Conservation (phyloP, 192 early-diverging fungal species). For the Umbelopsis sp. region DNA sequence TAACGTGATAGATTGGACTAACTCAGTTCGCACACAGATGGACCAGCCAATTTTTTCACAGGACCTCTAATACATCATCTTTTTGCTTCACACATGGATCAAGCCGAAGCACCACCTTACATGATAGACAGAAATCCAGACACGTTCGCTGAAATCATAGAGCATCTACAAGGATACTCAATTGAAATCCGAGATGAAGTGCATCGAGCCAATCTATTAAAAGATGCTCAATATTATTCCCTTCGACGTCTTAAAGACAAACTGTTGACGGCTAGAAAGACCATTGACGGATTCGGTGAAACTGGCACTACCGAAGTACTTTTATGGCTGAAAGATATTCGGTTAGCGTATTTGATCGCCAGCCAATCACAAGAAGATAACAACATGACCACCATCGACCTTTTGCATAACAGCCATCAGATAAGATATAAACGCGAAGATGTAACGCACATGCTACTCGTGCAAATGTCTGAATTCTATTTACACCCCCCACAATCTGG, state of each 20-base stretch:
- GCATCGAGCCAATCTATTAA: constrained; percentile 57
- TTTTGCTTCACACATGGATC: constrained; percentile 22
- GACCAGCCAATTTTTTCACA: constrained; percentile 40
- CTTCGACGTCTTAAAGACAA: constrained; percentile 44
- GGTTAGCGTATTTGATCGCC: constrained; percentile 23
- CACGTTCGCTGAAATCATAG: constrained; percentile 55
- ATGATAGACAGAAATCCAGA: constrained; percentile 56
- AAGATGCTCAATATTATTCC: constrained; percentile 54
- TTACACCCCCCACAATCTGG: constrained; percentile 24
- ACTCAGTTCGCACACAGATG: constrained; percentile 18
- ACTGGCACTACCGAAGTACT: constrained; percentile 35
- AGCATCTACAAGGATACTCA: constrained; percentile 59
- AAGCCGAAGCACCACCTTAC: constrained; percentile 26
- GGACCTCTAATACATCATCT: constrained; percentile 37
- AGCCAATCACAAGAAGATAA: constrained; percentile 3
- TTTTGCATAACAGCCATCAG: constrained; percentile 4
- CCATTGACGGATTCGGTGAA: constrained; percentile 44
- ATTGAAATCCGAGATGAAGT: constrained; percentile 55
- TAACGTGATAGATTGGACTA: not conserved
- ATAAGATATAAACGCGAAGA: constrained; percentile 36
- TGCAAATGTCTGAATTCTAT: constrained; percentile 30
- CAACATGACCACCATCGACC: not conserved
- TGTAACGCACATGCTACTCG: constrained; percentile 25
- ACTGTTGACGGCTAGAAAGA: constrained; percentile 35
- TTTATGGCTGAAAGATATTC: constrained; percentile 45